Evolutionary conservation across 2,329 filamentous ascomycete genomes (phyloP).

Genomic region (Calonectria naviculata): DNA sequence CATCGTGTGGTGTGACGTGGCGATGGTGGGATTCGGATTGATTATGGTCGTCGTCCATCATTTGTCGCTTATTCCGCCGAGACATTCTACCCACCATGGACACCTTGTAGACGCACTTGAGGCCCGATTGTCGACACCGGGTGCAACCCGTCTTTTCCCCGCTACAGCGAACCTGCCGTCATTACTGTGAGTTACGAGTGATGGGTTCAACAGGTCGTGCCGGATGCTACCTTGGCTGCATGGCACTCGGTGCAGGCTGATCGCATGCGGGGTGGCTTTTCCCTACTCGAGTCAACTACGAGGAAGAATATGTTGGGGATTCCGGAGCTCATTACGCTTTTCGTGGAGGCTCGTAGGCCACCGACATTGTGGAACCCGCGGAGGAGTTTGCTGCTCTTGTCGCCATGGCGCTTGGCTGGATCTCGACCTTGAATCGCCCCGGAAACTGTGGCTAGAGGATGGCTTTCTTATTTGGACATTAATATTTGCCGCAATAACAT

Average conservation of each 20-base stretch:
- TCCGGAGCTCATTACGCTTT: too few species aligned
- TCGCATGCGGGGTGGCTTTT: constrained; percentile 13
- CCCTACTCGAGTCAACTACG: background rate
- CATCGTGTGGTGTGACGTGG: background rate
- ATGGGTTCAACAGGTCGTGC: background rate
- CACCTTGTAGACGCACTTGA: constrained; percentile 6
- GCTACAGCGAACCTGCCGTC: constrained; percentile 10
- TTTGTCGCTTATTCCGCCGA: constrained; percentile 3
- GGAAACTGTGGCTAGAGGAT: too few species aligned
- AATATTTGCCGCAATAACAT: too few species aligned
- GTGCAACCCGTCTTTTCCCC: constrained; percentile 12
- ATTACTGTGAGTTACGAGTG: background rate
- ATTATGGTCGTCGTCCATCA: background rate
- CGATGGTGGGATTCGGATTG: background rate
- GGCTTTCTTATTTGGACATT: too few species aligned
- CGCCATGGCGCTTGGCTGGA: too few species aligned
- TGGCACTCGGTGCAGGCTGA: constrained; percentile 14
- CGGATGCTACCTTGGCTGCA: constrained; percentile 9
- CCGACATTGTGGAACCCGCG: background rate
- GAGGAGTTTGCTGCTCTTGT: too few species aligned
- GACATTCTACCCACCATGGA: constrained; percentile 21
- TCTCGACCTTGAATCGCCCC: too few species aligned
- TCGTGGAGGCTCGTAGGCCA: background rate
- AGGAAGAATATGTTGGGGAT: background rate
- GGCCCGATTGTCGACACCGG: background rate